A percentile compares a stretch with the other conserved stretches of the same genome.
Evolutionary conservation across 495 filamentous ascomycete species (phyloP).

Genomic region (Penicillium paxilli): DNA sequence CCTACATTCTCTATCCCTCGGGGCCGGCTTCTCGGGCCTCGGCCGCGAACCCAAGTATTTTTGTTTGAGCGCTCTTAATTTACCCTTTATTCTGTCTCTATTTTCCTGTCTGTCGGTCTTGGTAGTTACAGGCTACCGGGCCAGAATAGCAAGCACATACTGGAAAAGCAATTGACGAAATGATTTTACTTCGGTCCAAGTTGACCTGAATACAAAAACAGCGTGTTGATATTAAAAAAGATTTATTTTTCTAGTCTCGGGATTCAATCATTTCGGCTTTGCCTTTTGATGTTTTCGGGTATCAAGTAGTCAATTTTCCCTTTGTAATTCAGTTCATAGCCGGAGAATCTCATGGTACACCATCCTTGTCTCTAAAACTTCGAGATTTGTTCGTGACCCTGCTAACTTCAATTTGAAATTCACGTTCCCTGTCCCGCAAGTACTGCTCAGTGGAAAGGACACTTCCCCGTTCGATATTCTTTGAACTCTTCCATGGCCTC

Average conservation of each 20-base stretch:
- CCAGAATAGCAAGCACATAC: conserved; percentile 46
- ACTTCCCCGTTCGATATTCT: conserved; percentile 47
- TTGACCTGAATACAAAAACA: background rate
- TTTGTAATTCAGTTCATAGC: too few relatives aligned
- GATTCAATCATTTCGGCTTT: too few relatives aligned
- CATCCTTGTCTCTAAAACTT: too few relatives aligned
- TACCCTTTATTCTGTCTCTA: conserved; percentile 42
- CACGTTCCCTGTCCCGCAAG: too few relatives aligned
- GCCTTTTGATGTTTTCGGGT: too few relatives aligned
- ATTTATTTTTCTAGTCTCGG: background rate
- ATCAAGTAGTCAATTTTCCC: too few relatives aligned
- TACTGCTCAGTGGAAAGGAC: conserved; percentile 52
- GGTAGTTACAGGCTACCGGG: conserved; percentile 26
- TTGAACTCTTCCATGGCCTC: conserved; percentile 43
- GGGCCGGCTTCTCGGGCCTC: conserved; percentile 26
- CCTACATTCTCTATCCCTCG: conserved; percentile 35
- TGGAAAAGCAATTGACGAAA: conserved; percentile 38
- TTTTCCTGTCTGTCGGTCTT: conserved; percentile 33
- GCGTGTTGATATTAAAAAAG: background rate
- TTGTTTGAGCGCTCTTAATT: conserved; percentile 50
- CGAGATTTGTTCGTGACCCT: too few relatives aligned
- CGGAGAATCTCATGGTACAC: too few relatives aligned
- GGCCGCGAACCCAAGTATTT: conserved; percentile 30
- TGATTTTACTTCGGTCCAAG: conserved; percentile 2
- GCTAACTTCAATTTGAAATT: too few relatives aligned